A percentile compares a stretch with the other conserved stretches of the same genome.
phyloP scores from a whole-genome alignment of 306 rosid genomes.

The Senna siamea region DNA sequence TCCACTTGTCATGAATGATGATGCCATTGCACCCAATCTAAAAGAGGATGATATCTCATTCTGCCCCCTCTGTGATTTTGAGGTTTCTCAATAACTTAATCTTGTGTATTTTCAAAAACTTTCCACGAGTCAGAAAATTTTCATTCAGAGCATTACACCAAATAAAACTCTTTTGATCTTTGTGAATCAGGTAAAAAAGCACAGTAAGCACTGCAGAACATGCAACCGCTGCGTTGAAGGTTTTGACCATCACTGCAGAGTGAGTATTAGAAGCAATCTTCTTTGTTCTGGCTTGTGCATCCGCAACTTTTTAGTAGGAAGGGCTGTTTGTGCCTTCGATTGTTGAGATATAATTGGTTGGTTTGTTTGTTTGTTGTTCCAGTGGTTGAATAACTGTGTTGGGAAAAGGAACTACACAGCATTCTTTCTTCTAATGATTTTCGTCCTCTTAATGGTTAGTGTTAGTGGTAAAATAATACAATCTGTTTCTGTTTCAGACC shows the following conservation, averaged over 20 bases:
- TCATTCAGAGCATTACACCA: background rate
- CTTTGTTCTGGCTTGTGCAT: slow-evolving; percentile 8
- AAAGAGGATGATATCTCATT: slow-evolving; percentile 78
- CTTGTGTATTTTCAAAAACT: background rate
- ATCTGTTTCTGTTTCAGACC: slow-evolving; percentile 29
- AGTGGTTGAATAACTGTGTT: slow-evolving; percentile 98
- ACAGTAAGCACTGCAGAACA: slow-evolving; percentile 91
- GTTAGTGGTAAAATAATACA: slow-evolving; percentile 44
- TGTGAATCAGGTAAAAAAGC: slow-evolving; percentile 68
- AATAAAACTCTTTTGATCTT: background rate
- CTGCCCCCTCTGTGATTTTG: slow-evolving; percentile 78
- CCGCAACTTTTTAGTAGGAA: background rate
- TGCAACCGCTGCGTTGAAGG: slow-evolving; percentile 97
- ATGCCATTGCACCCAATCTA: slow-evolving; percentile 64
- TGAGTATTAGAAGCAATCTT: slow-evolving; percentile 32
- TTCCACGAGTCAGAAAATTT: background rate
- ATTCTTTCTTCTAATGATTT: slow-evolving; percentile 85
- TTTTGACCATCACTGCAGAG: slow-evolving; percentile 98
- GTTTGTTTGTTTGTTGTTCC: slow-evolving; percentile 26
- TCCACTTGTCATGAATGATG: slow-evolving; percentile 76
- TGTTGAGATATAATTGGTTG: background rate
- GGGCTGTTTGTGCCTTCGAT: slow-evolving; percentile 18
- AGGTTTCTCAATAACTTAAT: slow-evolving; percentile 49
- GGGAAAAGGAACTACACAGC: slow-evolving; percentile 92
- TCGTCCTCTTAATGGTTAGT: slow-evolving; percentile 72